Conservation (phyloP, 2,329 filamentous ascomycete genomes). For the Arthrobotrys sinensis region DNA sequence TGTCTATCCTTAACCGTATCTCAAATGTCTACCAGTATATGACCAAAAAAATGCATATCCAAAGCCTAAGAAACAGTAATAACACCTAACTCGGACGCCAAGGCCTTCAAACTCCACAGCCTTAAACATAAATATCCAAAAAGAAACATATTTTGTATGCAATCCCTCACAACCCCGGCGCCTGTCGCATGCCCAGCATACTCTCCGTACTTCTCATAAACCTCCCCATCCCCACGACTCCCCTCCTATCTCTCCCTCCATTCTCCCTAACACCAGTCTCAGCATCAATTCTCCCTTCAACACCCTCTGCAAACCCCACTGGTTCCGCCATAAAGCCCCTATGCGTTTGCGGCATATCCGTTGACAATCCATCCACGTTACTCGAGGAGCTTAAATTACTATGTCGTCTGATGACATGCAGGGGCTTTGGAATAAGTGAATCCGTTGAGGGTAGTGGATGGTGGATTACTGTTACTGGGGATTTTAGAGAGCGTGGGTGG, state of each 20-base stretch:
- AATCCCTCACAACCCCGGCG: slow-evolving; percentile 5
- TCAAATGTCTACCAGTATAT: no score
- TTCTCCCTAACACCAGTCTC: slow-evolving; percentile 1
- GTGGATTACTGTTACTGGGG: slow-evolving; percentile 48
- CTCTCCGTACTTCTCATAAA: slow-evolving; percentile 60
- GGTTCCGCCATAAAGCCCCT: slow-evolving; percentile 55
- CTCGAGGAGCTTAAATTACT: slow-evolving; percentile 16
- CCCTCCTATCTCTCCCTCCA: slow-evolving; percentile 6
- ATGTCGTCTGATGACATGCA: slow-evolving; percentile 12
- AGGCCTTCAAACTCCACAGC: not conserved
- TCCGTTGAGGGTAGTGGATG: slow-evolving; percentile 39
- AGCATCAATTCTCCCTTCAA: slow-evolving; percentile 42
- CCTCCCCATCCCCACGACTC: slow-evolving; percentile 32
- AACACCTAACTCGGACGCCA: not conserved
- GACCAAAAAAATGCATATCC: no score
- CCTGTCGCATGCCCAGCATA: slow-evolving; percentile 51
- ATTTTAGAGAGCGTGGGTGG: slow-evolving; percentile 32
- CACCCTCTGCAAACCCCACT: slow-evolving; percentile 47
- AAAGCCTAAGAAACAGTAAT: no score
- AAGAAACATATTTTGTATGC: not conserved
- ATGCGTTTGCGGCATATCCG: slow-evolving; percentile 56
- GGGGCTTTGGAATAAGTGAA: slow-evolving; percentile 22
- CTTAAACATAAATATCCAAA: no score
- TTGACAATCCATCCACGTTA: slow-evolving; percentile 34
- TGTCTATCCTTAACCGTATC: no score